These are phyloP conservation scores for Trichophyton equinum DNA, from an alignment of 2,329 filamentous ascomycete species.

Conservation along the genomic window DNA sequence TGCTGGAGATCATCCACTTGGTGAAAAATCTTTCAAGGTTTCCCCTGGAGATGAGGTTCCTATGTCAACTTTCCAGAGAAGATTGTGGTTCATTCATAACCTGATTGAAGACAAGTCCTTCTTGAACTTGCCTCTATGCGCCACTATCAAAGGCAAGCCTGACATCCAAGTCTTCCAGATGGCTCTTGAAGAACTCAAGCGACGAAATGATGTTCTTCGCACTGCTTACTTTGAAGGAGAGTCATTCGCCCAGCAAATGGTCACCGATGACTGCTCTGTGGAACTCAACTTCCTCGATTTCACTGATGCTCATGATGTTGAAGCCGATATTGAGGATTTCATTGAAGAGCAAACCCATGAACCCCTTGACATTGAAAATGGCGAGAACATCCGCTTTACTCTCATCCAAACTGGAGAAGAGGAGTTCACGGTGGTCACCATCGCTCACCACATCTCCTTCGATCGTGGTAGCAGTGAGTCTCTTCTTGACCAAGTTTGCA, in stretches of 20 bases:
- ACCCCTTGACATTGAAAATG: conserved; percentile 15
- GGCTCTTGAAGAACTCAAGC: conserved; percentile 13
- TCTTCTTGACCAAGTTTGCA: conserved; percentile 14
- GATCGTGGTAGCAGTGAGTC: conserved; percentile 16
- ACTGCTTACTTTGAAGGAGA: conserved; percentile 18
- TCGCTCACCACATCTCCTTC: conserved; percentile 17
- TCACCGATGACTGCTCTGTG: conserved; percentile 11
- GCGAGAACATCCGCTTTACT: conserved; percentile 14
- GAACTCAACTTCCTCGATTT: conserved; percentile 14
- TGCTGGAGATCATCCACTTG: background rate
- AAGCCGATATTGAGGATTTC: conserved; percentile 10
- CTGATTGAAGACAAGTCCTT: conserved; percentile 15
- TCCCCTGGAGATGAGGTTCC: conserved; percentile 11
- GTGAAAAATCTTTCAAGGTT: conserved; percentile 12
- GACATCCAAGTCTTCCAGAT: conserved; percentile 8
- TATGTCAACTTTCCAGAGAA: conserved; percentile 18
- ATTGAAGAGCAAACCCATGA: conserved; percentile 8
- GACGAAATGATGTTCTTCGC: conserved; percentile 15
- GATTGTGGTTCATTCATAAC: conserved; percentile 19
- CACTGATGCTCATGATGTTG: conserved; percentile 10
- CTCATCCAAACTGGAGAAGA: conserved; percentile 14
- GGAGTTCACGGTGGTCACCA: conserved; percentile 13
- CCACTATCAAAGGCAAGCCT: conserved; percentile 13
- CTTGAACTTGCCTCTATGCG: conserved; percentile 15
- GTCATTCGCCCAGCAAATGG: conserved; percentile 17